Evolutionary conservation across 441 rosid species (phyloP).

Genomic region (Syzygium malaccense): DNA sequence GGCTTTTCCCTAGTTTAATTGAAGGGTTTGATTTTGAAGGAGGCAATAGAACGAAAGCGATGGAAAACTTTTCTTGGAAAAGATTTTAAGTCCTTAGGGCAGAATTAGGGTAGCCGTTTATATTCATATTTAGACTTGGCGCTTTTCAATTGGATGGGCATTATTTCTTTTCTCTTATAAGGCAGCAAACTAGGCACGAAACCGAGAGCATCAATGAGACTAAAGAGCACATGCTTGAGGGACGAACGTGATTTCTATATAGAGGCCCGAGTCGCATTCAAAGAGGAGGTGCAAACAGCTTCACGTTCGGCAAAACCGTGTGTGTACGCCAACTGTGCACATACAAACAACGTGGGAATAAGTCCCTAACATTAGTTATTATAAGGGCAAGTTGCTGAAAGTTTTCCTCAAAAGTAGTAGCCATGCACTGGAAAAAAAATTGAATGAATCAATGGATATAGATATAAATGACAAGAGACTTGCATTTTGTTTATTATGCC

Average conservation of each 20-base stretch:
- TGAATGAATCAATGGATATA: background rate
- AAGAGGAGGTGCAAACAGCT: background rate
- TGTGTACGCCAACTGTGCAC: fast-evolving
- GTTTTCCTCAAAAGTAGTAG: no score
- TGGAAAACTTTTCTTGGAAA: background rate
- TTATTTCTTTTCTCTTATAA: background rate
- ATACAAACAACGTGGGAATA: background rate
- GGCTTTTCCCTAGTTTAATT: no score
- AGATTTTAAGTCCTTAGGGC: background rate
- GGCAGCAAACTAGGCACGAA: background rate
- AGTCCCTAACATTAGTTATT: background rate
- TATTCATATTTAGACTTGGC: background rate
- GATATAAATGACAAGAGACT: background rate
- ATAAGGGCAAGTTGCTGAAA: background rate
- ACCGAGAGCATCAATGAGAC: background rate
- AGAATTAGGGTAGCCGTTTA: background rate
- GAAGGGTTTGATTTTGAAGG: background rate
- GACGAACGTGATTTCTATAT: background rate
- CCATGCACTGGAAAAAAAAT: background rate
- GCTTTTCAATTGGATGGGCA: background rate
- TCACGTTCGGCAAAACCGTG: background rate
- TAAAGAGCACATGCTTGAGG: background rate
- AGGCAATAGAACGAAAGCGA: background rate
- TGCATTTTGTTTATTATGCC: background rate
- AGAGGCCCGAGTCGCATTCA: background rate